Evolutionary conservation across 148 eudicot species (phyloP), one percentile per base, ranked within the genome.

Genomic region (Selenicereus undatus): DNA sequence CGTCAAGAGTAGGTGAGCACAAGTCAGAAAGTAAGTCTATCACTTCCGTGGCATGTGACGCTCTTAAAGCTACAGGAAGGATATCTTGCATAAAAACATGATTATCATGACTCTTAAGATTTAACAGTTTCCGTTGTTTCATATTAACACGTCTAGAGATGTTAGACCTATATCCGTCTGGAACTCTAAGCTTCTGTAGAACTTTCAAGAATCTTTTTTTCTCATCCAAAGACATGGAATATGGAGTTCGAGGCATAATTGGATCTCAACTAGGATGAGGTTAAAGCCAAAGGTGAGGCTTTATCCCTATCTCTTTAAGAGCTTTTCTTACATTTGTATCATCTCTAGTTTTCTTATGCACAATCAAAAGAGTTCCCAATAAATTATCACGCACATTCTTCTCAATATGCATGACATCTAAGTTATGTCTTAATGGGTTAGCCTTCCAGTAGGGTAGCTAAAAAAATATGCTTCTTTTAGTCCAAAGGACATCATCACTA

Each of bases 21-120:
- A 82, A 71, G 1, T 70, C 75, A 26, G 39, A 75, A 10, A 77
- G 66, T 9, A 72, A 7, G 17, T 76, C 56, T 51, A 51, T 66
- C 0, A 82, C 32, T 8, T 51, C 14, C 0, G 77, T 82, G 2
- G 73, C 58, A 11, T 77, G 73, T 9, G 82, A 58, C 26, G 81
- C 77, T 8, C 81, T 73, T 24, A 73, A 69, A 14, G 76, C 66
- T 5, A 73, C 42, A 3, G 75, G 78, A 43, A 83, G 52, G 35
- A 78, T 73, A 16, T 76, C 56, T 74, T 83, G 78, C 78, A 83
- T 80, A 0, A 80, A 62, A 0, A 80, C 60, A 56, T 79, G 82
- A 30, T 76, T 81, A 68, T 76, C 83, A 69, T 76, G 76, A 77
- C 71, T 82, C 71, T 83, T 79, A 8, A 78, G 74, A 17, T 68